These are phyloP conservation scores for Paramecium octaurelia DNA, from an alignment of 73 alveolate species.

Conservation along the genomic window DNA sequence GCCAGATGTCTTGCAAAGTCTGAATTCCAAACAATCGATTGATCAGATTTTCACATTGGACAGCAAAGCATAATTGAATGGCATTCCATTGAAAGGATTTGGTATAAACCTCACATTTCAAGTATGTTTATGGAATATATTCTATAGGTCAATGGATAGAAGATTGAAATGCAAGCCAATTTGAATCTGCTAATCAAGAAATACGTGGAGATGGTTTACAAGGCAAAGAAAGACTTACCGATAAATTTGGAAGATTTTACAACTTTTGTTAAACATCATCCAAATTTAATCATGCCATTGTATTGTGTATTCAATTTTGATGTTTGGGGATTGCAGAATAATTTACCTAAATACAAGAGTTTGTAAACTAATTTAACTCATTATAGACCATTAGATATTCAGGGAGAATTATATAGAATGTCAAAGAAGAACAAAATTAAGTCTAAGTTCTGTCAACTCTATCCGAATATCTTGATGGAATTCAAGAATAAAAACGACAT, in stretches of 20 bases:
- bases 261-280: neutral
- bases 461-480: neutral
- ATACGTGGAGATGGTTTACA: slow-evolving; percentile 8
- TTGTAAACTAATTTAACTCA: neutral
- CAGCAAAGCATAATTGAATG: neutral
- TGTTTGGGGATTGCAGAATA: slow-evolving; percentile 5
- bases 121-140: neutral
- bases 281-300: neutral
- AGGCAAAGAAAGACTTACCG: neutral
- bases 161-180: neutral
- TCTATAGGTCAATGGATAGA: neutral
- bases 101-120: neutral
- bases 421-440: neutral
- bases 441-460: neutral
- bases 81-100: neutral
- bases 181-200: neutral
- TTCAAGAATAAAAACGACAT: neutral
- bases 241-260: neutral
- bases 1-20: neutral
- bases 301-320: neutral
- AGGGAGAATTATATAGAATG: neutral
- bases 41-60: neutral
- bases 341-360: neutral
- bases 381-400: neutral
- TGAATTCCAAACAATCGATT: neutral